Evolutionary conservation across 208 protist genomes (phyloP).

Genomic region (Wallacemonas sp.): DNA sequence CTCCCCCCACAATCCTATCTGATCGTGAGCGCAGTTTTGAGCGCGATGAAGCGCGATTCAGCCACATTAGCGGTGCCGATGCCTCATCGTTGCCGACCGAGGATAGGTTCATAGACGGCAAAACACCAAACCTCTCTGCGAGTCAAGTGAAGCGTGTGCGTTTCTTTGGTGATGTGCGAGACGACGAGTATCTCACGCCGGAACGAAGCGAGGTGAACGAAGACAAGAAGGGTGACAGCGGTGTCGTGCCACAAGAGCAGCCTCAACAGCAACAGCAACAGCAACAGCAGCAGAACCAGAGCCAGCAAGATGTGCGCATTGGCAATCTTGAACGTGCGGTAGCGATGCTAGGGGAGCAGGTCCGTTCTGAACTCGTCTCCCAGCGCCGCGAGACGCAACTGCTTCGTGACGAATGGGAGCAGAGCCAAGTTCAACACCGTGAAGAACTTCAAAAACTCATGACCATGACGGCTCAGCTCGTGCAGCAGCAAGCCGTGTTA

Average conservation of each 20-base stretch:
- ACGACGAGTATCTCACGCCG: no score
- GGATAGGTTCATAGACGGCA: no score
- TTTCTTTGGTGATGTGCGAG: no score
- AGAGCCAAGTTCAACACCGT: conserved; percentile 29
- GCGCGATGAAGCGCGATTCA: conserved; percentile 38
- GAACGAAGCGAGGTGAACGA: no score
- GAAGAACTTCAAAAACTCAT: conserved; percentile 48
- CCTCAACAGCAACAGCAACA: neutral
- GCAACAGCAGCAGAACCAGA: neutral
- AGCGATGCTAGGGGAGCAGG: conserved; percentile 37
- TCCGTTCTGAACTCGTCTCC: conserved; percentile 31
- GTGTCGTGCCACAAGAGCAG: neutral
- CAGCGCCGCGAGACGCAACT: conserved; percentile 24
- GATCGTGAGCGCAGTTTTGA: conserved; percentile 43
- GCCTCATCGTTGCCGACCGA: neutral
- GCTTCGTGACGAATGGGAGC: conserved; percentile 27
- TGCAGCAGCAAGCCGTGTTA: conserved; percentile 32
- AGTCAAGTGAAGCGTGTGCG: neutral
- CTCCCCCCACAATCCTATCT: no score
- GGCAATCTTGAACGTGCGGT: conserved; percentile 56
- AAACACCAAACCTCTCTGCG: no score
- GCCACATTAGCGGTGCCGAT: conserved; percentile 12
- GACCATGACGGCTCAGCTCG: conserved; percentile 40
- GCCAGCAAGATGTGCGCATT: conserved; percentile 35
- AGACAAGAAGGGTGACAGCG: neutral